Percentiles rank a stretch among this genome's conserved stretches.
phyloP scores from a whole-genome alignment of 768 basidiomycete species.

The Mycena pura region DNA sequence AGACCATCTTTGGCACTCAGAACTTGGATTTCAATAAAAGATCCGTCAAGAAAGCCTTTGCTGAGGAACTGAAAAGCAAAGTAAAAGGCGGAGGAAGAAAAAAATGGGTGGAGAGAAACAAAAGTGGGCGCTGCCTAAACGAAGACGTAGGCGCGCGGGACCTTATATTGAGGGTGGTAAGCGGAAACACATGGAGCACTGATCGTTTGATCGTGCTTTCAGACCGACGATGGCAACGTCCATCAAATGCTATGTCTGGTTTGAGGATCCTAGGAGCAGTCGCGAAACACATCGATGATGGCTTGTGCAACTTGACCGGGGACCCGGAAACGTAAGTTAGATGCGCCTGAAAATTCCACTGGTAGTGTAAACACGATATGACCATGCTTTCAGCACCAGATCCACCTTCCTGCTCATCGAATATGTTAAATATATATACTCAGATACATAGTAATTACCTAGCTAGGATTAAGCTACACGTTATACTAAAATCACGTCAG shows the following conservation, averaged over 20 bases:
- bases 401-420: too few relatives aligned
- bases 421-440: too few relatives aligned
- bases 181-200: background rate
- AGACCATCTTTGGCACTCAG: constrained; percentile 47
- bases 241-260: too few relatives aligned
- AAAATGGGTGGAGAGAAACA: constrained; percentile 8
- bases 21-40: constrained; percentile 24
- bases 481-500: constrained; percentile 11
- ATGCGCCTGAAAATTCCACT: too few relatives aligned
- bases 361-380: too few relatives aligned
- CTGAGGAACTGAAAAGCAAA: constrained; percentile 12
- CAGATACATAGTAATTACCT: background rate
- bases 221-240: too few relatives aligned
- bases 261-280: too few relatives aligned
- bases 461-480: background rate
- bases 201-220: background rate
- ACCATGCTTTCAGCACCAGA: too few relatives aligned
- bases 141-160: background rate
- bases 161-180: background rate
- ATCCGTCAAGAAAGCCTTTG: constrained; percentile 24
- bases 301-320: too few relatives aligned
- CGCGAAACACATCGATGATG: too few relatives aligned
- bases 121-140: constrained; percentile 22
- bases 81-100: constrained; percentile 15
- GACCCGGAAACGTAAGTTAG: too few relatives aligned